Conservation (phyloP, 148 eudicot genomes). For the Fagopyrum homotropicum region DNA sequence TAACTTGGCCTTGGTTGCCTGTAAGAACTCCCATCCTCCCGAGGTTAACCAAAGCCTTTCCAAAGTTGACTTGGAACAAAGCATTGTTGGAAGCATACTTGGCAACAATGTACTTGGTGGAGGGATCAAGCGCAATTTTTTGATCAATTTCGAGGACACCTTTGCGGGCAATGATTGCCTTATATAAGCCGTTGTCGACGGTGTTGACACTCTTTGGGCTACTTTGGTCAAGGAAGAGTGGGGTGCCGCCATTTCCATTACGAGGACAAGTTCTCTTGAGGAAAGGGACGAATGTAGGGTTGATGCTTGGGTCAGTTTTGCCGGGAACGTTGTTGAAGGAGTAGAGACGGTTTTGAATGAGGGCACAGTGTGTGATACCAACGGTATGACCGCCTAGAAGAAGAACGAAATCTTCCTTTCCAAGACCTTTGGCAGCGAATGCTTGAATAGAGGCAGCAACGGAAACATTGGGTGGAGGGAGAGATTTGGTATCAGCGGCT, state of each 20-base stretch:
- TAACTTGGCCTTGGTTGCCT: conserved; percentile 17
- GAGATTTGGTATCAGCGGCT: too few species aligned
- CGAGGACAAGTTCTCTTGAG: background rate
- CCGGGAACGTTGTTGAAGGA: background rate
- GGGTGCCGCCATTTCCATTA: conserved; percentile 7
- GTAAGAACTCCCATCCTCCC: conserved; percentile 14
- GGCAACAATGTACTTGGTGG: background rate
- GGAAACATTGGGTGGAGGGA: too few species aligned
- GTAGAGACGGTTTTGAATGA: background rate
- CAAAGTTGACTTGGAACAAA: conserved; percentile 15
- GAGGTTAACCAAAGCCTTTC: conserved; percentile 17
- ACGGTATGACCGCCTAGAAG: too few species aligned
- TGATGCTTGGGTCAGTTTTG: background rate
- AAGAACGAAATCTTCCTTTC: too few species aligned
- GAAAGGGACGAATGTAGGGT: background rate
- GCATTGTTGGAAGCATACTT: background rate
- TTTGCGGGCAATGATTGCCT: too few species aligned
- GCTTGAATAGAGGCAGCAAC: too few species aligned
- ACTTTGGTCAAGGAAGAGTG: conserved; percentile 37
- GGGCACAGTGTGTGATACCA: too few species aligned
- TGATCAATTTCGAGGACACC: too few species aligned
- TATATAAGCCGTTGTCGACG: too few species aligned
- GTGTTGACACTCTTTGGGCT: too few species aligned
- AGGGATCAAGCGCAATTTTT: too few species aligned
- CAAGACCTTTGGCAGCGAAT: too few species aligned